These are phyloP conservation scores for Oropetium thomaeum DNA, from an alignment of 176 grass and related monocot genomes.

Conservation along the genomic window DNA sequence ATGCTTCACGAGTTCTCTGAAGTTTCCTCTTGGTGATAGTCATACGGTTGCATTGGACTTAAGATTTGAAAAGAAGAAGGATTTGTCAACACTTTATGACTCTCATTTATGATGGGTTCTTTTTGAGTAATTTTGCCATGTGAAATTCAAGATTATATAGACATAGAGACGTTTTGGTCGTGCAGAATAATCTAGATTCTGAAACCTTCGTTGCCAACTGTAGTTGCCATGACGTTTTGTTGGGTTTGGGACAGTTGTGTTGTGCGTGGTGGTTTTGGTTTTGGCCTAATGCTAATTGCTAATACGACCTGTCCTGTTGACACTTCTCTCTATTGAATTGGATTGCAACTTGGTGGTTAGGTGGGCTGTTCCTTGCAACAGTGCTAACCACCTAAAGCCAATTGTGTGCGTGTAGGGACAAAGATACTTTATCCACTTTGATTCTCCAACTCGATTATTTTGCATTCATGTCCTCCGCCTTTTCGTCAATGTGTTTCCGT, in stretches of 20 bases:
- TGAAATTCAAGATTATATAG: not conserved
- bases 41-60: not conserved
- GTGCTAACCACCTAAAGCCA: conserved; percentile 40
- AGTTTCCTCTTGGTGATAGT: conserved; percentile 11
- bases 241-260: not conserved
- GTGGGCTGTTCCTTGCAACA: conserved; percentile 47
- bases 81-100: too few species aligned
- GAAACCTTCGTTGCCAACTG: not conserved
- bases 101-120: not conserved
- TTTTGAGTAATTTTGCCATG: not conserved
- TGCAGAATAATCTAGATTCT: not conserved
- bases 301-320: conserved; percentile 33
- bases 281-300: conserved; percentile 38
- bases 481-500: not conserved
- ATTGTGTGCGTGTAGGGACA: conserved; percentile 19
- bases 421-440: conserved; percentile 44
- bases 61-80: too few species aligned
- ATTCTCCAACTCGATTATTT: conserved; percentile 25
- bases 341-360: conserved; percentile 38
- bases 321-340: conserved; percentile 23
- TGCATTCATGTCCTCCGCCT: not conserved
- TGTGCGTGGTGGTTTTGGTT: not conserved
- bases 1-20: not conserved
- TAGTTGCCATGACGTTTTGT: not conserved
- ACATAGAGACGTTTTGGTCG: not conserved